Evolutionary conservation across 2,329 filamentous ascomycete species (phyloP).

Genomic region (Didymella lethalis): DNA sequence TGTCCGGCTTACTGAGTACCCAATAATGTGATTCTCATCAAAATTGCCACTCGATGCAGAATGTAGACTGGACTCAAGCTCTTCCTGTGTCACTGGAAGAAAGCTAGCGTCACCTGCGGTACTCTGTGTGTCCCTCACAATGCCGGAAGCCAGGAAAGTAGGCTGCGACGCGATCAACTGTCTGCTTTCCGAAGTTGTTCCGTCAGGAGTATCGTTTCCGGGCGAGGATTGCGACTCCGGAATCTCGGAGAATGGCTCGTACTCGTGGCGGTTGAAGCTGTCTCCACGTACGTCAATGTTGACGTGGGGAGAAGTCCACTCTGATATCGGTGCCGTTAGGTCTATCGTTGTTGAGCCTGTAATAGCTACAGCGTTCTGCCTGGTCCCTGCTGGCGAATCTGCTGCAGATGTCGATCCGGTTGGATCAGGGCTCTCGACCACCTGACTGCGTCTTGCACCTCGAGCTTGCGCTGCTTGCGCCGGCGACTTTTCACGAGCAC

Average conservation of each 20-base stretch:
- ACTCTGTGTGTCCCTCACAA: constrained; percentile 43
- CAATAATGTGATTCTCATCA: constrained; percentile 13
- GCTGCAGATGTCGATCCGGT: not conserved
- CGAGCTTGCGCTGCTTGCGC: constrained; percentile 5
- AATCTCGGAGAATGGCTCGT: constrained; percentile 8
- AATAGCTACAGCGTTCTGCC: not conserved
- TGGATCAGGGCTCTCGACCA: constrained; percentile 1
- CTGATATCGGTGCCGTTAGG: not conserved
- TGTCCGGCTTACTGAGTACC: constrained; percentile 20
- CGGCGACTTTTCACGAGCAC: not conserved
- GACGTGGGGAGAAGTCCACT: constrained; percentile 6
- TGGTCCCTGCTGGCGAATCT: not conserved
- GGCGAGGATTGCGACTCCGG: constrained; percentile 12
- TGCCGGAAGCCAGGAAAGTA: constrained; percentile 25
- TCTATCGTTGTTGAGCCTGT: not conserved
- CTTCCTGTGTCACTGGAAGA: constrained; percentile 34
- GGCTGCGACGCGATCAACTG: constrained; percentile 25
- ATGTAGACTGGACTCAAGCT: constrained; percentile 10
- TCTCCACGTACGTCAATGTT: constrained; percentile 4
- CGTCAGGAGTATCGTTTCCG: constrained; percentile 1
- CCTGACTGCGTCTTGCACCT: not conserved
- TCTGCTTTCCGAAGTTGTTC: constrained; percentile 30
- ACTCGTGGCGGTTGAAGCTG: constrained; percentile 8
- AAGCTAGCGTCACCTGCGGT: constrained; percentile 35
- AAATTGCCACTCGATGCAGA: constrained; percentile 15